Base-by-base conservation (phyloP, 2,329 filamentous ascomycete species). In the Alternaria novae-zelandiae region DNA sequence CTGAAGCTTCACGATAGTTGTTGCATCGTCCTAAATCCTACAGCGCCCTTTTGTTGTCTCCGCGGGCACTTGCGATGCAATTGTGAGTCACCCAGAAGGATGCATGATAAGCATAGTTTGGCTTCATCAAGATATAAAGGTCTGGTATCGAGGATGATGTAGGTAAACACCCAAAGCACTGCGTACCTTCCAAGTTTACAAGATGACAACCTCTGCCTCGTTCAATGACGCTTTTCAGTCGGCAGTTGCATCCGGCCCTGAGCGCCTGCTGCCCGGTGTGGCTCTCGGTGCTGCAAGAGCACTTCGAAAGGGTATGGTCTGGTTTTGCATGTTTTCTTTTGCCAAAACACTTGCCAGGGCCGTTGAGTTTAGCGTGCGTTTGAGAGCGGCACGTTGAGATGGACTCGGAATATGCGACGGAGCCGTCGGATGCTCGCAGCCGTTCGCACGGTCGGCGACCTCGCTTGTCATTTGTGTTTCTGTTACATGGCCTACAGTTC, bases 261-360 rank as follows among this genome's bases (percentile, higher is more conserved):
- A 69, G 28, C 65, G 68, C n/a, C 53, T 71, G 11, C 20, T 74
- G 15, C 46, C 67, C 44, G 71, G 69, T 21, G 70, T 71, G 43
- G 65, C 67, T 53, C 66, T 50, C 28, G 71, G 65, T 65, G 67
- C 72, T 69, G 70, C 70, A 66, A 68, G 64, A 61, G 53, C 64
- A 44, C 51, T 60, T 43, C 44, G 26, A 43, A 64, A 66, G 50
- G 65, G 71, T 68, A 67, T 60, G 49, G 21, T 25, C 36, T n/a
- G 12, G 46, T 36, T 51, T 41, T 36, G 12, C 32, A 49, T 57
- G 54, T 53, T 61, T 61, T 36, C 46, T 55, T 49, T 30, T 54
- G 32, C 57, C 30, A 28, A 54, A 54, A 54, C 50, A 53, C 26
- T n/a, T 41, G 23, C 25, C 44, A 50, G 53, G 28, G 50, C 55